Evolutionary conservation across 164 flowering plant genomes (phyloP).

Genomic region (Santalum album): DNA sequence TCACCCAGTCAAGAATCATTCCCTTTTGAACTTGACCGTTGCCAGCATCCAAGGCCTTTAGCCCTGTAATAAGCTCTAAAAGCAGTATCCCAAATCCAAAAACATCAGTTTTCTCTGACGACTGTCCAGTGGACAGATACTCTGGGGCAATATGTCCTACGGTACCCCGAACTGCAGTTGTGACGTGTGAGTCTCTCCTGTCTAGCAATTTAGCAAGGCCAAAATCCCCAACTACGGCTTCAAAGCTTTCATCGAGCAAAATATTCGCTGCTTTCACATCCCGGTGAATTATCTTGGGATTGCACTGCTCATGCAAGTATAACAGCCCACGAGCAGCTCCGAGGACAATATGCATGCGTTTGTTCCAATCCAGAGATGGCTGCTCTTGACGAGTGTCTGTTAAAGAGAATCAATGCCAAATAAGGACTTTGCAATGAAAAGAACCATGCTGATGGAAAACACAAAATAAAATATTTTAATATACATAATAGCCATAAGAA

Average conservation of each 20-base stretch:
- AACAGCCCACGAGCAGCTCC: slow-evolving; percentile 90
- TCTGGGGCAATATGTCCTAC: slow-evolving; percentile 97
- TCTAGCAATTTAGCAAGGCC: slow-evolving; percentile 93
- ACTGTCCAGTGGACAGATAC: slow-evolving; percentile 95
- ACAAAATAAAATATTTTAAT: no score
- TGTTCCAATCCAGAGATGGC: slow-evolving; percentile 82
- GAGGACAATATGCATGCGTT: slow-evolving; percentile 66
- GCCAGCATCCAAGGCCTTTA: slow-evolving; percentile 66
- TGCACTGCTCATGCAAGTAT: slow-evolving; percentile 88
- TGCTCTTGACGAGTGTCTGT: slow-evolving; percentile 50
- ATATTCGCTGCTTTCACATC: slow-evolving; percentile 98
- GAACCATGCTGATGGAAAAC: not conserved
- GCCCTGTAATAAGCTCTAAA: slow-evolving; percentile 88
- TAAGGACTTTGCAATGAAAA: no score
- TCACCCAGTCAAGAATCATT: slow-evolving; percentile 88
- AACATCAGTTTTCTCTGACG: slow-evolving; percentile 96
- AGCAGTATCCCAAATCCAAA: slow-evolving; percentile 93
- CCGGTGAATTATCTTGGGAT: slow-evolving; percentile 88
- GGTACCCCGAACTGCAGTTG: slow-evolving; percentile 96
- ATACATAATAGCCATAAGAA: no score
- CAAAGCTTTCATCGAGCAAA: slow-evolving; percentile 85
- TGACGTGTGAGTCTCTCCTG: slow-evolving; percentile 81
- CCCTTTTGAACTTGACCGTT: slow-evolving; percentile 77
- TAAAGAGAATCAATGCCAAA: no score
- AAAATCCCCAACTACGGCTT: slow-evolving; percentile 95